Evolutionary conservation across 2,329 filamentous ascomycete genomes (phyloP).

Genomic region (Colletotrichum lentis): DNA sequence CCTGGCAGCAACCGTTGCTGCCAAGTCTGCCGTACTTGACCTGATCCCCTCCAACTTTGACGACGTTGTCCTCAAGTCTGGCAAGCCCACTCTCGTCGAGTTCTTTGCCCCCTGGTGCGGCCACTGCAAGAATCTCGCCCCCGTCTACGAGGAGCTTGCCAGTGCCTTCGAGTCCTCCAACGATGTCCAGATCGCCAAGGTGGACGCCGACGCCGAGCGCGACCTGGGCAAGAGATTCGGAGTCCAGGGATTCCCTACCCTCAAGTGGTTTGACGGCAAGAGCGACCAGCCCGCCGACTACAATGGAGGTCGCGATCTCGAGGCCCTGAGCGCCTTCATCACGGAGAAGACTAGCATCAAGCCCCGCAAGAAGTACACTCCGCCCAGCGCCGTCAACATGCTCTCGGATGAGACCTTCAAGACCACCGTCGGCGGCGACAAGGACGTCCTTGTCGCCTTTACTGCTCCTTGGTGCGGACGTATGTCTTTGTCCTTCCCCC

Average conservation of each 20-base stretch:
- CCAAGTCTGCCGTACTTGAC: conserved; percentile 87
- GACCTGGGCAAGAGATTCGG: conserved; percentile 84
- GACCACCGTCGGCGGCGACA: conserved; percentile 79
- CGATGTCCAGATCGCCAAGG: conserved; percentile 87
- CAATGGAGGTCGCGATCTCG: conserved; percentile 84
- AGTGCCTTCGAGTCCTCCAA: conserved; percentile 74
- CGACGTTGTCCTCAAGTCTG: conserved; percentile 83
- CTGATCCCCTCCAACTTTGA: conserved; percentile 93
- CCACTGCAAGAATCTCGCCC: conserved; percentile 97
- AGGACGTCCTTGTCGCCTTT: conserved; percentile 93
- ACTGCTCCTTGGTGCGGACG: conserved; percentile 98
- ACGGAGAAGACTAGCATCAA: conserved; percentile 86
- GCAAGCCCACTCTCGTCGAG: conserved; percentile 94
- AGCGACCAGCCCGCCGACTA: conserved; percentile 86
- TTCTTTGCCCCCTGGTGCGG: conserved; percentile 99
- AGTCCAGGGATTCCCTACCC: conserved; percentile 92
- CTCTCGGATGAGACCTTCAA: conserved; percentile 83
- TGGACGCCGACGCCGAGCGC: conserved; percentile 92
- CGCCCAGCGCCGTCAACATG: conserved; percentile 79
- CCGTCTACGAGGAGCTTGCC: conserved; percentile 91
- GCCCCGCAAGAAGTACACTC: conserved; percentile 76
- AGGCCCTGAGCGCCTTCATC: conserved; percentile 83
- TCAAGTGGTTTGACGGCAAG: conserved; percentile 98
- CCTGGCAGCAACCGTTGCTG: conserved; percentile 64
- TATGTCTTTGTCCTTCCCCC: conserved; percentile 61